These are phyloP conservation scores for Drosera spatulata DNA, from an alignment of 179 eudicot species.

Conservation along the genomic window DNA sequence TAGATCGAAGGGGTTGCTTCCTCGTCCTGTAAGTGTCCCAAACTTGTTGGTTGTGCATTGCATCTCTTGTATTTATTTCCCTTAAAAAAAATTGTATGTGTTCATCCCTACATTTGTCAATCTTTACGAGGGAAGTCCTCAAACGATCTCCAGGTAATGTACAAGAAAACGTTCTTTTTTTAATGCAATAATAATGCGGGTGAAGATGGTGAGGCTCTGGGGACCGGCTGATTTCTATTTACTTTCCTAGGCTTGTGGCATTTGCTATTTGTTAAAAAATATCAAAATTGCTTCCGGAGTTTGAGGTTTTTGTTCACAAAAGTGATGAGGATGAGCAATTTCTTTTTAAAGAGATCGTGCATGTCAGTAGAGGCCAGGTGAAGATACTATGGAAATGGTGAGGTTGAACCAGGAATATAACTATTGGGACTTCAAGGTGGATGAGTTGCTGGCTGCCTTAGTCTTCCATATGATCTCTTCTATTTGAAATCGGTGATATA, in stretches of 20 bases:
- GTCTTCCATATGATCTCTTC: not conserved
- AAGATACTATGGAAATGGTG: not conserved
- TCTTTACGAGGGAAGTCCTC: not conserved
- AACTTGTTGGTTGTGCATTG: conserved; percentile 3
- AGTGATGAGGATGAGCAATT: too few relatives aligned
- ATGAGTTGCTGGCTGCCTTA: not conserved
- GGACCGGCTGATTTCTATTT: too few relatives aligned
- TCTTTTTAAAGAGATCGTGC: too few relatives aligned
- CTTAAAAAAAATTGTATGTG: not conserved
- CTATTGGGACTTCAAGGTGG: not conserved
- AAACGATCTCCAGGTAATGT: too few relatives aligned
- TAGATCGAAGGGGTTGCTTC: conserved; percentile 77
- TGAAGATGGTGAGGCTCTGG: too few relatives aligned
- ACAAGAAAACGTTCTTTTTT: too few relatives aligned
- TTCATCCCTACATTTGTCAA: not conserved
- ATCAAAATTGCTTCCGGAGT: too few relatives aligned
- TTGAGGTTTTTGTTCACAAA: too few relatives aligned
- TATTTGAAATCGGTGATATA: too few relatives aligned
- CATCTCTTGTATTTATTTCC: not conserved
- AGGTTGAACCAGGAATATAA: not conserved
- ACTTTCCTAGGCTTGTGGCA: too few relatives aligned
- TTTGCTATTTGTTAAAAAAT: too few relatives aligned
- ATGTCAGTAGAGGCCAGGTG: not conserved
- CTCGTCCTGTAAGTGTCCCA: conserved; percentile 63
- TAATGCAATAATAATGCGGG: too few relatives aligned